These are phyloP conservation scores for Thermoascus crustaceus DNA, from an alignment of 2,329 filamentous ascomycete species.

Conservation along the genomic window DNA sequence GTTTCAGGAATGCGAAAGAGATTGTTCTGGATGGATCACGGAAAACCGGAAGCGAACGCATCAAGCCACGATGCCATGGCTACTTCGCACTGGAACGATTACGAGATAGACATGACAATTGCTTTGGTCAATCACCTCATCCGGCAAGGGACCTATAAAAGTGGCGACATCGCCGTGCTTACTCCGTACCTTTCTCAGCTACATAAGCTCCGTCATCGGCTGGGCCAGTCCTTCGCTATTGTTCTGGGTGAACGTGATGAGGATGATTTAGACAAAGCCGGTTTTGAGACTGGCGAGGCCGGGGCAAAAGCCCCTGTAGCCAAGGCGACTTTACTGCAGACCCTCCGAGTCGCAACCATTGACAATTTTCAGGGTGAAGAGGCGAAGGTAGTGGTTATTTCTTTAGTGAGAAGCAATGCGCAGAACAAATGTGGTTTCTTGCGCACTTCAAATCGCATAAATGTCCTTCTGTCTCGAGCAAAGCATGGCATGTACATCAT, in stretches of 20 bases:
- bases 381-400: constrained; percentile 61
- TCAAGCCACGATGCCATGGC: constrained; percentile 17
- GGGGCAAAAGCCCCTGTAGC: constrained; percentile 6
- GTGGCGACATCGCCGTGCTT: constrained; percentile 59
- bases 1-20: constrained; percentile 42
- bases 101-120: constrained; percentile 56
- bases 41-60: constrained; percentile 28
- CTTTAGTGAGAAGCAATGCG: constrained; percentile 61
- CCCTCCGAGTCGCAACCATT: constrained; percentile 54
- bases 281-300: constrained; percentile 22
- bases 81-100: constrained; percentile 42
- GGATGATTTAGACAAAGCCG: constrained; percentile 42
- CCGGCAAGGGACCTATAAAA: constrained; percentile 53
- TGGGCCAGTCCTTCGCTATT: constrained; percentile 49
- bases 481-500: constrained; percentile 65
- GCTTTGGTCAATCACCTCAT: constrained; percentile 58
- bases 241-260: constrained; percentile 55
- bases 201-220: constrained; percentile 33
- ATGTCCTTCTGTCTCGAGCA: constrained; percentile 59
- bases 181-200: constrained; percentile 54
- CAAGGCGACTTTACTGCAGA: constrained; percentile 41
- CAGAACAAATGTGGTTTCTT: constrained; percentile 56
- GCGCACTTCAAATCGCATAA: constrained; percentile 57
- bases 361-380: constrained; percentile 77
- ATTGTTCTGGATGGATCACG: constrained; percentile 48